Evolutionary conservation across 1,139 yeast species (phyloP).

Genomic region (Arxiozyma bovina): DNA sequence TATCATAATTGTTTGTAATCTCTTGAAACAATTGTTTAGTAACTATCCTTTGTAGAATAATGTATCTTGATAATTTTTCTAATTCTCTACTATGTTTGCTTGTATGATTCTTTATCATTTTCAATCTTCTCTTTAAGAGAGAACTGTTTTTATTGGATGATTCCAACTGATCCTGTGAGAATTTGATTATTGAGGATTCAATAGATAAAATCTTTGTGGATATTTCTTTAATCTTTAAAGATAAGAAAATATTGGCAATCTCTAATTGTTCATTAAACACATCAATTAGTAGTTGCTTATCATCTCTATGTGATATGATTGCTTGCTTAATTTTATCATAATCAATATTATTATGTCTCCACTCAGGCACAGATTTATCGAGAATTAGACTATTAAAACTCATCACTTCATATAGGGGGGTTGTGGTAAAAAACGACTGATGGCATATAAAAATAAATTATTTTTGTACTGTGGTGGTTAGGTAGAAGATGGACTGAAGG

Average conservation of each 20-base stretch:
- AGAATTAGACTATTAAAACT: constrained; percentile 76
- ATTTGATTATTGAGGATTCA: constrained; percentile 15
- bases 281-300: constrained; percentile 17
- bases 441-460: not conserved
- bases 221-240: constrained; percentile 27
- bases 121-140: constrained; percentile 10
- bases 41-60: constrained; percentile 74
- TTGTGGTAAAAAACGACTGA: not conserved
- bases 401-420: constrained; percentile 37
- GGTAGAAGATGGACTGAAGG: not conserved
- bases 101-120: constrained; percentile 15
- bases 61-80: constrained; percentile 64
- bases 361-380: constrained; percentile 74
- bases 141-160: not conserved
- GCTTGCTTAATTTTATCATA: constrained; percentile 61
- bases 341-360: constrained; percentile 77
- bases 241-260: constrained; percentile 22
- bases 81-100: constrained; percentile 36
- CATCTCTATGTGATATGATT: constrained; percentile 11
- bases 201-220: constrained; percentile 24
- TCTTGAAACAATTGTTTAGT: constrained; percentile 74
- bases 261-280: constrained; percentile 33
- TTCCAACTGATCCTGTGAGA: constrained; percentile 3
- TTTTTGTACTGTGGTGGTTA: too few relatives aligned
- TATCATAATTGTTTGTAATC: constrained; percentile 51